Evolutionary conservation across 257 asterid genomes (phyloP).

Genomic region (Lavandula angustifolia): DNA sequence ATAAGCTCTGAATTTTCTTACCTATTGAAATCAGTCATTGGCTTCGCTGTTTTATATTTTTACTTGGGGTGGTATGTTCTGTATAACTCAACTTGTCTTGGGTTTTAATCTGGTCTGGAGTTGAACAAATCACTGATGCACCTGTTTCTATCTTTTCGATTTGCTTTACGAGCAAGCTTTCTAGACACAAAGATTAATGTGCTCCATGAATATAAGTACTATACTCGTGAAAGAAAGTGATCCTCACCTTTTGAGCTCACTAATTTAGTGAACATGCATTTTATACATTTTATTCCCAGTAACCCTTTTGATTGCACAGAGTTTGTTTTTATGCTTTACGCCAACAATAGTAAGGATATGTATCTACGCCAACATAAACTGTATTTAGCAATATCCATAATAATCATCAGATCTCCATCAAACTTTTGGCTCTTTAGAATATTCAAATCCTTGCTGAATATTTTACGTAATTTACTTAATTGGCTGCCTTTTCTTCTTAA

Average conservation of each 20-base stretch:
- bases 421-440: neutral
- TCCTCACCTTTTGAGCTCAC: neutral
- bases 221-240: neutral
- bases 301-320: neutral
- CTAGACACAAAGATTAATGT: neutral
- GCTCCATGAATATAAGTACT: slow-evolving; percentile 7
- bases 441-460: neutral
- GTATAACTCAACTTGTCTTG: slow-evolving; percentile 1
- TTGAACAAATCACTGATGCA: neutral
- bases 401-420: neutral
- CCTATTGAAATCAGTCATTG: neutral
- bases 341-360: slow-evolving; percentile 10
- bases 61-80: slow-evolving; percentile 11
- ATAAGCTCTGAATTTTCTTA: neutral
- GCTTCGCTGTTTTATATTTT: slow-evolving; percentile 9
- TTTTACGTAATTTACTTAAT: slow-evolving; percentile 2
- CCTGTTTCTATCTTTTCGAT: neutral
- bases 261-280: neutral
- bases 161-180: slow-evolving; percentile 1
- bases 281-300: neutral
- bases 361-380: neutral
- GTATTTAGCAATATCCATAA: neutral
- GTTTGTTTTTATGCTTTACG: slow-evolving; percentile 14
- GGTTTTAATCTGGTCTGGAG: neutral
- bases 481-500: neutral